Evolutionary conservation across 495 filamentous ascomycete genomes (phyloP).

Genomic region (Hypoxylon trugodes): DNA sequence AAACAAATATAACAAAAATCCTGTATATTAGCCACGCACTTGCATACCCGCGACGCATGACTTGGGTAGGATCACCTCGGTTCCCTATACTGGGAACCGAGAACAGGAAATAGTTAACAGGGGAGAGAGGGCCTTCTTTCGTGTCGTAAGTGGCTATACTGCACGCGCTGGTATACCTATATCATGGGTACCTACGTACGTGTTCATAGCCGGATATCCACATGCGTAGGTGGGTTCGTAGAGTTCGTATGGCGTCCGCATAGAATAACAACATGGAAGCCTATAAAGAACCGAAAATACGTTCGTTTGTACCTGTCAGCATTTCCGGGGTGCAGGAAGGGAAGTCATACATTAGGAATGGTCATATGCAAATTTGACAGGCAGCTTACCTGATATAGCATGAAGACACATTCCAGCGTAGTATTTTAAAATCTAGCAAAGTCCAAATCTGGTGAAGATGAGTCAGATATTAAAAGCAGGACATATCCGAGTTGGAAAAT

Average conservation of each 20-base stretch:
- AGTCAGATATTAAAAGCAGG: slow-evolving; percentile 31
- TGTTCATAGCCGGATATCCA: slow-evolving; percentile 20
- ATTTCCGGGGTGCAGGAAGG: slow-evolving; percentile 26
- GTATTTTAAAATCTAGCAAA: slow-evolving; percentile 12
- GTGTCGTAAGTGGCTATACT: background rate
- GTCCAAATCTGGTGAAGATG: slow-evolving; percentile 13
- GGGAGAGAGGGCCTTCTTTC: no score
- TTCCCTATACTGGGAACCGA: no score
- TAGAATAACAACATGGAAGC: background rate
- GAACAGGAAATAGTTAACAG: slow-evolving; percentile 1
- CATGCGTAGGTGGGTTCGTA: background rate
- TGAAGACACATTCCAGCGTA: background rate
- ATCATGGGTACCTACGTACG: slow-evolving; percentile 4
- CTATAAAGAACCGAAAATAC: background rate
- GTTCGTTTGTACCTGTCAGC: slow-evolving; percentile 9
- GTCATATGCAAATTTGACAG: background rate
- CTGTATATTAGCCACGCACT: no score
- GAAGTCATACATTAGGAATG: background rate
- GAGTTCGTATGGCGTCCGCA: background rate
- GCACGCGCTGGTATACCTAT: background rate
- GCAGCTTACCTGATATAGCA: slow-evolving; percentile 26
- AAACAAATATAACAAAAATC: no score
- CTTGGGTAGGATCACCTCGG: no score
- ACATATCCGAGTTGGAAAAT: slow-evolving; percentile 8
- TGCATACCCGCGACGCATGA: no score